A percentile compares a stretch with the other conserved stretches of the same genome.
phyloP scores from a whole-genome alignment of 306 rosid genomes.

The Glycine soja region DNA sequence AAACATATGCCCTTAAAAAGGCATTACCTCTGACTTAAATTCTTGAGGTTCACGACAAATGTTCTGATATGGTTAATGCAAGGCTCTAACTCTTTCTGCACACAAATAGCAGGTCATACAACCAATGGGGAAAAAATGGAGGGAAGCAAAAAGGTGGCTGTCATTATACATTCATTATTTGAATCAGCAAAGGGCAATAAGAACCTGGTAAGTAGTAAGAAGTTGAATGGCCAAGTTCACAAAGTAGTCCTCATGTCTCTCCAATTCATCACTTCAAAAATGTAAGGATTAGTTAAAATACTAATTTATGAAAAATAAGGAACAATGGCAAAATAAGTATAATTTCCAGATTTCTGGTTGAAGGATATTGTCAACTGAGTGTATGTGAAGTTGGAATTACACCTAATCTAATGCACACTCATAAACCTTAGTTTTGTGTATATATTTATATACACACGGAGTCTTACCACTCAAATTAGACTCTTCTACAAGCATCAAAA shows the following conservation, averaged over 20 bases:
- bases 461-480: constrained; percentile 26
- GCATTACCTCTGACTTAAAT: constrained; percentile 72
- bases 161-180: constrained; percentile 29
- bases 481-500: constrained; percentile 6
- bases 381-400: constrained; percentile 6
- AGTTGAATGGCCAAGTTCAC: constrained; percentile 77
- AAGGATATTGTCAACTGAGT: background rate
- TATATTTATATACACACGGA: background rate
- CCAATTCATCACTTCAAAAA: constrained; percentile 84
- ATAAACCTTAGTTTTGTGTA: background rate
- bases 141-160: constrained; percentile 11
- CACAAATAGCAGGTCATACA: constrained; percentile 39
- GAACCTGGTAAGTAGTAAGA: constrained; percentile 87
- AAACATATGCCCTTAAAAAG: constrained; percentile 34
- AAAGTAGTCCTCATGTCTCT: constrained; percentile 83
- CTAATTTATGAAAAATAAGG: constrained; percentile 32
- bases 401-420: constrained; percentile 8
- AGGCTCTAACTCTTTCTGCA: constrained; percentile 93
- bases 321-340: constrained; percentile 23
- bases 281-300: constrained; percentile 46
- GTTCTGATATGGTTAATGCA: constrained; percentile 68
- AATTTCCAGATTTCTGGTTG: constrained; percentile 27
- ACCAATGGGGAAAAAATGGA: background rate
- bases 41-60: constrained; percentile 82
- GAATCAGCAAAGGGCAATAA: constrained; percentile 33